Percentiles rank a stretch among this genome's conserved stretches.
Conservation (phyloP, 2,329 filamentous ascomycete genomes). For the Lecanicillium sp. region DNA sequence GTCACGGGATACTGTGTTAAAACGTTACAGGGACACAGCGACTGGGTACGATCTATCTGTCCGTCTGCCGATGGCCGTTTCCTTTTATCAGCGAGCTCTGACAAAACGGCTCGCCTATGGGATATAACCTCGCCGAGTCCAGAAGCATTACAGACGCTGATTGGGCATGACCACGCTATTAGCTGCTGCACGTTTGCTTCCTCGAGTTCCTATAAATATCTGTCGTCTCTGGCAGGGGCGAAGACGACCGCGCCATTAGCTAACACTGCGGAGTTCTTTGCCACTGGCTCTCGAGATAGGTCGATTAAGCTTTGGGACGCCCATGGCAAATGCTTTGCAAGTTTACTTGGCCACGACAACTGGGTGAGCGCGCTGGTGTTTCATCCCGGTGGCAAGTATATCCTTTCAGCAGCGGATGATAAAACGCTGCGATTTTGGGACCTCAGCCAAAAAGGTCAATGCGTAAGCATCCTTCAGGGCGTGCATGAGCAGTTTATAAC, state of each 20-base stretch:
- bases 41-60: constrained; percentile 82
- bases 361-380: constrained; percentile 85
- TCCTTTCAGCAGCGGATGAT: constrained; percentile 80
- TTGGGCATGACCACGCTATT: constrained; percentile 80
- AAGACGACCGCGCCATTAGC: constrained; percentile 71
- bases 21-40: constrained; percentile 74
- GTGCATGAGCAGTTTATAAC: constrained; percentile 79
- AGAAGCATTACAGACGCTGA: constrained; percentile 69
- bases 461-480: constrained; percentile 72
- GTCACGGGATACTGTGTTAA: constrained; percentile 87
- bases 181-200: constrained; percentile 86
- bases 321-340: constrained; percentile 76
- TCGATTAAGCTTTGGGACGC: constrained; percentile 84
- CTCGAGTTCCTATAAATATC: constrained; percentile 63
- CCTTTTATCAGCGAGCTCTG: constrained; percentile 74
- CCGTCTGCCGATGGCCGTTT: constrained; percentile 78
- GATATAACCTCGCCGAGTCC: constrained; percentile 58
- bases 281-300: constrained; percentile 84
- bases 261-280: constrained; percentile 78
- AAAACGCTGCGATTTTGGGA: constrained; percentile 94
- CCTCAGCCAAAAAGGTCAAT: constrained; percentile 78
- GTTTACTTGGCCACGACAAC: constrained; percentile 81
- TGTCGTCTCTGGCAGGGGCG: constrained; percentile 69
- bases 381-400: constrained; percentile 85
- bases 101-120: constrained; percentile 77